Conservation (phyloP, 2,329 filamentous ascomycete species). For the Trichoderma oligosporum region DNA sequence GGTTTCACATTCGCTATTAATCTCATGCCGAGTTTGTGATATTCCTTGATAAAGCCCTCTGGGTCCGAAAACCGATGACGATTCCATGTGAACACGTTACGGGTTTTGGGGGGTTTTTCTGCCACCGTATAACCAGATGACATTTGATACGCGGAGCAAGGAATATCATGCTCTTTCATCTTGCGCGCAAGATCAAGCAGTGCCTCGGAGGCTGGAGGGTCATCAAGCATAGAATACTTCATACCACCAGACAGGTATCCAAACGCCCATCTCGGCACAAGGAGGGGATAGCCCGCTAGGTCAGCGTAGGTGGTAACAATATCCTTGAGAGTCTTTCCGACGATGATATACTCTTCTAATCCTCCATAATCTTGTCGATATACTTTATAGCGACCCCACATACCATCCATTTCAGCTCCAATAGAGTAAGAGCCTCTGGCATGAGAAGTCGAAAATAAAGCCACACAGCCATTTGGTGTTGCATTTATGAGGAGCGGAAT, state of each 20-base stretch:
- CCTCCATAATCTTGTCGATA: slow-evolving; percentile 70
- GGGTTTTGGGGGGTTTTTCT: slow-evolving; percentile 62
- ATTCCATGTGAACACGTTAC: slow-evolving; percentile 67
- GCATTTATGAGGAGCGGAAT: slow-evolving; percentile 69
- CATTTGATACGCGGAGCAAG: slow-evolving; percentile 69
- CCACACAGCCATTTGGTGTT: slow-evolving; percentile 60
- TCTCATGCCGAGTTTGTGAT: slow-evolving; percentile 61
- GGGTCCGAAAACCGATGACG: slow-evolving; percentile 65
- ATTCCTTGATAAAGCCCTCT: slow-evolving; percentile 57
- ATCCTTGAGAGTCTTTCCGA: slow-evolving; percentile 63
- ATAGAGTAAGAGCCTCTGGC: slow-evolving; percentile 61
- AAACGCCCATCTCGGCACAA: slow-evolving; percentile 68
- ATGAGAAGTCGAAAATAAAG: slow-evolving; percentile 64
- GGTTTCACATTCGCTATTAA: slow-evolving; percentile 71
- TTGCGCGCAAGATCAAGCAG: slow-evolving; percentile 59
- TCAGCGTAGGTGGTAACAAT: slow-evolving; percentile 64
- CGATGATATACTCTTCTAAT: slow-evolving; percentile 65
- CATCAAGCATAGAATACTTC: slow-evolving; percentile 51
- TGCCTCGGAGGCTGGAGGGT: slow-evolving; percentile 52
- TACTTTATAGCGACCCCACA: slow-evolving; percentile 72
- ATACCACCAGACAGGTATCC: slow-evolving; percentile 66
- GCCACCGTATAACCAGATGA: slow-evolving; percentile 68
- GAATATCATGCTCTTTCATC: slow-evolving; percentile 61
- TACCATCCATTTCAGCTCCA: slow-evolving; percentile 69
- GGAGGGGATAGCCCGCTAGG: slow-evolving; percentile 62